Conservation (phyloP, 2,329 filamentous ascomycete species). For the Nemania diffusa region DNA sequence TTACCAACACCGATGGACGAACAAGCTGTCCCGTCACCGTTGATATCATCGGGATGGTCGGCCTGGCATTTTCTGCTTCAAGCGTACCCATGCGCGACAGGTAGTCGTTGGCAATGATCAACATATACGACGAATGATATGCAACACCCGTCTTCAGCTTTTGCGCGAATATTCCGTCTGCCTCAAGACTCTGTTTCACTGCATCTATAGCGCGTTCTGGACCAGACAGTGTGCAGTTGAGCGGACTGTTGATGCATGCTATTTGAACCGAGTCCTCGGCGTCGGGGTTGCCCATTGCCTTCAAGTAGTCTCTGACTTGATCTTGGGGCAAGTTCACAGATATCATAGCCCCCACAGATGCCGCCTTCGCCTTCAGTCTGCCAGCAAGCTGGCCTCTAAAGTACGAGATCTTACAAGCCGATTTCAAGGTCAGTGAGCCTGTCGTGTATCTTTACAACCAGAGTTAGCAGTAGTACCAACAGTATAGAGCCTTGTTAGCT, state of each 20-base stretch:
- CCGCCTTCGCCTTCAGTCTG: conserved; percentile 36
- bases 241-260: conserved; percentile 50
- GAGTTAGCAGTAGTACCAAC: neutral
- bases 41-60: conserved; percentile 44
- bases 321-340: conserved; percentile 45
- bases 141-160: conserved; percentile 47
- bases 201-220: conserved; percentile 40
- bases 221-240: conserved; percentile 48
- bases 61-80: conserved; percentile 35
- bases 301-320: conserved; percentile 40
- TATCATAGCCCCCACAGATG: conserved; percentile 45
- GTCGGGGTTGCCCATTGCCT: conserved; percentile 33
- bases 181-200: conserved; percentile 42
- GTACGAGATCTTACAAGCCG: conserved; percentile 51
- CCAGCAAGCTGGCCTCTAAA: conserved; percentile 48
- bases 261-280: conserved; percentile 37
- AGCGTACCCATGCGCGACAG: conserved; percentile 38
- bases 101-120: conserved; percentile 42
- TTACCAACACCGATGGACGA: conserved; percentile 22
- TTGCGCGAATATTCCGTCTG: conserved; percentile 45
- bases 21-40: conserved; percentile 39
- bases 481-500: neutral
- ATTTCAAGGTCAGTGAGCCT: conserved; percentile 41
- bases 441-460: conserved; percentile 37
- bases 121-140: conserved; percentile 47